These are phyloP conservation scores for Tetragonia tetragonoides DNA, from an alignment of 148 eudicot genomes.

Conservation along the genomic window DNA sequence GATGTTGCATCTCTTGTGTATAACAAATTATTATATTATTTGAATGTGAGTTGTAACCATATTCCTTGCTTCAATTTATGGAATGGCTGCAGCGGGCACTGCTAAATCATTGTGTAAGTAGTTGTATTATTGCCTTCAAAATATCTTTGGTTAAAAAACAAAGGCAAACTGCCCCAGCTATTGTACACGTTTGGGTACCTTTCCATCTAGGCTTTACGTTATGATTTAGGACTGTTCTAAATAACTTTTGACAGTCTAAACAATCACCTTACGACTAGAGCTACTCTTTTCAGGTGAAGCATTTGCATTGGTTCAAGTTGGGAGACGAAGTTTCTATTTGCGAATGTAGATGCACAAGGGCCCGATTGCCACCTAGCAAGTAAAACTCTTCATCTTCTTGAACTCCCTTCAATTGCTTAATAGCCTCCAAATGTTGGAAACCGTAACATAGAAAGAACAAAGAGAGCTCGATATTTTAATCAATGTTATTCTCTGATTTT, in stretches of 20 bases:
- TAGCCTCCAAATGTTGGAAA: not conserved
- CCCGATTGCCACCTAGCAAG: slow-evolving; percentile 94
- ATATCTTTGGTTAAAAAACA: not conserved
- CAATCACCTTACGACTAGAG: not conserved
- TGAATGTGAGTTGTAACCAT: not conserved
- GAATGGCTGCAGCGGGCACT: not conserved
- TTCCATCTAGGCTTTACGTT: not conserved
- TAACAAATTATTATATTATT: not conserved
- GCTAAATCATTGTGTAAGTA: not conserved
- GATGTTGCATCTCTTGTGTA: not conserved
- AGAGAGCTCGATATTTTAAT: not conserved
- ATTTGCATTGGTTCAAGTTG: slow-evolving; percentile 90
- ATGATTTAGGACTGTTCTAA: not conserved
- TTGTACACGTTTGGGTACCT: not conserved
- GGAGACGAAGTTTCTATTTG: slow-evolving; percentile 75
- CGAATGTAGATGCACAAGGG: slow-evolving; percentile 93
- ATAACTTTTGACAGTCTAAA: not conserved
- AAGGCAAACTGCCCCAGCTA: not conserved
- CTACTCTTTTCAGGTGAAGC: slow-evolving; percentile 67
- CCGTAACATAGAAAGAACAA: not conserved
- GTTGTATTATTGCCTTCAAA: not conserved
- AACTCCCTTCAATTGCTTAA: not conserved
- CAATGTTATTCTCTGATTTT: not conserved
- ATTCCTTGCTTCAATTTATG: not conserved
- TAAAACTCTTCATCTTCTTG: slow-evolving; percentile 36